Evolutionary conservation across 2,329 filamentous ascomycete species (phyloP), one percentile per base, ranked within the genome.

Genomic region (Cadophora luteo-olivacea): DNA sequence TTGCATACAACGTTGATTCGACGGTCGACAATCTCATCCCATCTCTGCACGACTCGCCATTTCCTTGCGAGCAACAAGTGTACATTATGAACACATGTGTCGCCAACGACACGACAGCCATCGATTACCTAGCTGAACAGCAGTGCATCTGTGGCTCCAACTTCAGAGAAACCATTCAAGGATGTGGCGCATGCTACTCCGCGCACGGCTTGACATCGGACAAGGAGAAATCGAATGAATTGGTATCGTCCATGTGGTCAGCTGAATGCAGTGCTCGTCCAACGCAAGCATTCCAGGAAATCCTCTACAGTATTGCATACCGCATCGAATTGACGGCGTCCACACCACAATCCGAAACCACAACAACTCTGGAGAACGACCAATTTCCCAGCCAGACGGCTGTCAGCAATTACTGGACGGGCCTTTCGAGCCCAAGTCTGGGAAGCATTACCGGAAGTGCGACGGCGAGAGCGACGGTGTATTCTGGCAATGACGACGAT

Each of bases 381-480:
- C 69, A 73, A 29, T 79, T 75, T 33, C 77, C 76, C 4, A 75
- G 79, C 33, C 71, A 80, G 69, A 79, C 80, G 33, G 81, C 78
- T 25, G 78, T 82, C 14, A 81, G 79, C 66, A 72, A 81, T 41
- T 83, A 83, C 69, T 83, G 80, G 71, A 83, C 81, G 1, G 74
- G 78, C 1, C 78, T 72, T 32, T 78, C 73, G 1, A 68, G 68
- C 8, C 79, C 80, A 65, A 81, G 81, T 0, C 78, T 80, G 0
- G 82, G 83, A 14, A 61, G 71, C 14, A 82, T 84, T 64, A 83
- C 81, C 16, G 81, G 82, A n/a, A 78, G 76, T 49, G 80, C 80
- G 8, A 77, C 79, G 29, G 75, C 74, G 33, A 70, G 71, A 54
- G 41, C 66, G 62, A 69, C 61, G 3, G 61, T 14, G 16, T 69